Evolutionary conservation across 2,329 filamentous ascomycete genomes (phyloP).

Genomic region (Ophiostoma angusticollis): DNA sequence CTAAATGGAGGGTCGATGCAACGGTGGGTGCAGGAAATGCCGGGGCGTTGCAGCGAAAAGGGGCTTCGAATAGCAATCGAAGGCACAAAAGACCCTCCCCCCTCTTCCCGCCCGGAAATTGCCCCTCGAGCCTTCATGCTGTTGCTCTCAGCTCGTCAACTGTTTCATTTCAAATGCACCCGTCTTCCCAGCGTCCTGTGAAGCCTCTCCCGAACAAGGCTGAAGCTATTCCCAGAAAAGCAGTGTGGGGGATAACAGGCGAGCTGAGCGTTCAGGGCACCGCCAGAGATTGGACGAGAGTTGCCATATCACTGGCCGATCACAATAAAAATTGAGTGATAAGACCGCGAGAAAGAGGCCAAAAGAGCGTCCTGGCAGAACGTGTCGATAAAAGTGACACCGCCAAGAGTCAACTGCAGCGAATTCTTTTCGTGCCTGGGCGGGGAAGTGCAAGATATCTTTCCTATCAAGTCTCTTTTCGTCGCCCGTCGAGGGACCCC

Average conservation of each 20-base stretch:
- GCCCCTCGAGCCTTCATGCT: not conserved
- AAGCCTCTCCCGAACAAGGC: not conserved
- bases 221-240: conserved; percentile 4
- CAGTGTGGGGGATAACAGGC: not conserved
- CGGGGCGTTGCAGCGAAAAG: not conserved
- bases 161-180: too few species aligned
- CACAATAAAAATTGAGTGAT: too few species aligned
- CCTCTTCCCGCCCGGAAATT: too few species aligned
- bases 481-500: too few species aligned
- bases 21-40: not conserved
- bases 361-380: too few species aligned
- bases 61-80: not conserved
- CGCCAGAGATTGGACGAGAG: conserved; percentile 3
- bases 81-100: too few species aligned
- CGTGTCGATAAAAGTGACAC: too few species aligned
- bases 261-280: conserved; percentile 3
- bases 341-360: too few species aligned
- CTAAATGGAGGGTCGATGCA: conserved; percentile 2
- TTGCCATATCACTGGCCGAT: not conserved
- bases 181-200: not conserved
- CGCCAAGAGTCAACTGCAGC: too few species aligned
- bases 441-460: too few species aligned
- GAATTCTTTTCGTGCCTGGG: too few species aligned
- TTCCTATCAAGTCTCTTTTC: too few species aligned
- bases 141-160: not conserved